A percentile compares a stretch with the other conserved stretches of the same genome.
Evolutionary conservation across 75 land plant species (phyloP).

Genomic region (Chamaecyparis obtusa): DNA sequence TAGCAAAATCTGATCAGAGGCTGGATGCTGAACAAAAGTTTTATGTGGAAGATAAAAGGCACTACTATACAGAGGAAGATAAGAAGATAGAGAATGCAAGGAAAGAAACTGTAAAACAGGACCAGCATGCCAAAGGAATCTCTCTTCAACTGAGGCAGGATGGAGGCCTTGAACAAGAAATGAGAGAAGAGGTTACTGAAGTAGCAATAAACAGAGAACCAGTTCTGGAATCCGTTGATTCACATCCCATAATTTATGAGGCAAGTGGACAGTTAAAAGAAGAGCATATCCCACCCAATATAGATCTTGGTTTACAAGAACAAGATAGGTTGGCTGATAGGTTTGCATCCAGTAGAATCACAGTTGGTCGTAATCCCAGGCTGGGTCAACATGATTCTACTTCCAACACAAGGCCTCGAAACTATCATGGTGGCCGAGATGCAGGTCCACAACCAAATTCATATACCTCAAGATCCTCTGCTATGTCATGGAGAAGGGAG

Average conservation of each 20-base stretch:
- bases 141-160: not conserved
- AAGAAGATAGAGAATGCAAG: constrained; percentile 2
- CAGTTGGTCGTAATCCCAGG: not conserved
- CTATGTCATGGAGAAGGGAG: constrained; percentile 12
- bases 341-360: constrained; percentile 10
- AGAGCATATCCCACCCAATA: not conserved
- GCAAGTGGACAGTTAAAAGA: constrained; percentile 1
- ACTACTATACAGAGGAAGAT: constrained; percentile 5
- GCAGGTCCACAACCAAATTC: constrained; percentile 6
- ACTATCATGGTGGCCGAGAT: not conserved
- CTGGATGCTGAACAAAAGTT: constrained; percentile 1
- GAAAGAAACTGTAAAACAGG: not conserved
- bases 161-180: not conserved
- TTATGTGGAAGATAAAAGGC: not conserved
- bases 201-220: constrained; percentile 3
- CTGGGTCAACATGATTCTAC: constrained; percentile 5
- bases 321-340: constrained; percentile 6
- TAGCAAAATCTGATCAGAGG: not conserved
- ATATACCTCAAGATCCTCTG: constrained; percentile 4
- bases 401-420: not conserved
- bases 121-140: not conserved
- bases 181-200: not conserved
- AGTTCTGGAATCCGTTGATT: not conserved
- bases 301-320: not conserved
- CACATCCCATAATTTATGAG: not conserved